Conservation (phyloP, 306 rosid genomes). For the Cicer pinnatifidum region DNA sequence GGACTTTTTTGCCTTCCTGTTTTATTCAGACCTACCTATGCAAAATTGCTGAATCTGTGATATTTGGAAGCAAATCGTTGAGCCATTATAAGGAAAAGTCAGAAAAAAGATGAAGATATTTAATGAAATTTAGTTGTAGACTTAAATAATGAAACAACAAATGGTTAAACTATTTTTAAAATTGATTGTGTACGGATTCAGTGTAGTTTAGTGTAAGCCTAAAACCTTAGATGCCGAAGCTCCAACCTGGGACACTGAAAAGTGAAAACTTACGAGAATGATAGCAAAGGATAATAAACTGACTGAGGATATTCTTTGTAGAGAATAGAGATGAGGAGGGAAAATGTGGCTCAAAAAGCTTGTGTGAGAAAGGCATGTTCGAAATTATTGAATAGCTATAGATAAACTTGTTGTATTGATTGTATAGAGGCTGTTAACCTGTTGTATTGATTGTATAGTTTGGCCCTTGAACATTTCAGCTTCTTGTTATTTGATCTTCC, state of each 20-base stretch:
- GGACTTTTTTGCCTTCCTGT: conserved; percentile 30
- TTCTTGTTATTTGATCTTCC: conserved; percentile 33
- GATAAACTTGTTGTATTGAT: conserved; percentile 4
- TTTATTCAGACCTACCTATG: conserved; percentile 26
- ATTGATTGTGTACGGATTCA: conserved; percentile 11
- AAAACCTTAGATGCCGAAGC: conserved; percentile 24
- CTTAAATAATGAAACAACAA: conserved; percentile 20
- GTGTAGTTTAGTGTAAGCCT: conserved; percentile 24
- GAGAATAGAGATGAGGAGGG: conserved; percentile 1
- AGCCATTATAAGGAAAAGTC: not conserved
- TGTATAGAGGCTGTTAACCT: conserved; percentile 12
- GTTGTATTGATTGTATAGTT: conserved; percentile 2
- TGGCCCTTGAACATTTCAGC: conserved; percentile 6
- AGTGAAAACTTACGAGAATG: not conserved
- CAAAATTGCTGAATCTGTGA: conserved; percentile 25
- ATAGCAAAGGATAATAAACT: conserved; percentile 23
- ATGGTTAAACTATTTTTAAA: conserved; percentile 20
- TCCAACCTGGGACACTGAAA: conserved; percentile 17
- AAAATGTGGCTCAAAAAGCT: conserved; percentile 1
- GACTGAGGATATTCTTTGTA: not conserved
- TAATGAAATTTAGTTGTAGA: conserved; percentile 16
- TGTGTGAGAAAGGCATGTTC: conserved; percentile 11
- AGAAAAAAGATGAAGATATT: conserved; percentile 28
- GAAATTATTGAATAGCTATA: conserved; percentile 23
- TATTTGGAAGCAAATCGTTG: conserved; percentile 24